Conservation (phyloP, 2,329 filamentous ascomycete genomes). For the Microdochium trichocladiopsis region DNA sequence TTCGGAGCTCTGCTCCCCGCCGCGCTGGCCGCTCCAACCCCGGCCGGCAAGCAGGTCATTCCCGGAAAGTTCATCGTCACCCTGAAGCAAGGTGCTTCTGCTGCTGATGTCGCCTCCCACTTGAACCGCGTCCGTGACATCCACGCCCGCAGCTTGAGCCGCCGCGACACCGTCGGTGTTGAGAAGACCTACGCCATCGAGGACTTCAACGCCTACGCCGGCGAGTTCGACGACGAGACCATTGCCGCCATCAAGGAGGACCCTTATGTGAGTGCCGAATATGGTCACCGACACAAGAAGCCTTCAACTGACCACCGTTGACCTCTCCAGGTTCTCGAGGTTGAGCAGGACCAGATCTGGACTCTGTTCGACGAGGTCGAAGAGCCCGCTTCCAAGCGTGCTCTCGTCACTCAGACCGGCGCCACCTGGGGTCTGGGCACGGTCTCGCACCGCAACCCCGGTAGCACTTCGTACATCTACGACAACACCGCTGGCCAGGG, state of each 20-base stretch:
- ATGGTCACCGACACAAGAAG: neutral
- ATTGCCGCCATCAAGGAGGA: conserved; percentile 28
- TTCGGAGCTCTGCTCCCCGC: conserved; percentile 20
- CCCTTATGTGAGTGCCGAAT: conserved; percentile 17
- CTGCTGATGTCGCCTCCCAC: conserved; percentile 23
- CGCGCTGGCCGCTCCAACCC: conserved; percentile 16
- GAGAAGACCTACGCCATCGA: conserved; percentile 33
- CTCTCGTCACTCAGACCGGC: conserved; percentile 22
- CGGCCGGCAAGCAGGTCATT: conserved; percentile 15
- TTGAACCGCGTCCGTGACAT: conserved; percentile 24
- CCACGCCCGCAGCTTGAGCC: conserved; percentile 25
- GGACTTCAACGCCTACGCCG: conserved; percentile 32
- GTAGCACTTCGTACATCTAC: conserved; percentile 30
- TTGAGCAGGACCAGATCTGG: conserved; percentile 22
- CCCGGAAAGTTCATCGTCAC: conserved; percentile 23
- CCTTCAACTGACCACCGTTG: conserved; percentile 4
- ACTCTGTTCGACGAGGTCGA: conserved; percentile 10
- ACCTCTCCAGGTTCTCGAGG: conserved; percentile 14
- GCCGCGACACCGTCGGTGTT: conserved; percentile 25
- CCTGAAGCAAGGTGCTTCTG: conserved; percentile 19
- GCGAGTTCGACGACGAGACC: conserved; percentile 33
- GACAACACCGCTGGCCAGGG: conserved; percentile 30
- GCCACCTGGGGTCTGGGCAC: conserved; percentile 37
- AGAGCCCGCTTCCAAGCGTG: conserved; percentile 17
- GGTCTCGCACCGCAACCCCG: conserved; percentile 30